Evolutionary conservation across 2,329 filamentous ascomycete species (phyloP).

Genomic region (Ustulina deusta): DNA sequence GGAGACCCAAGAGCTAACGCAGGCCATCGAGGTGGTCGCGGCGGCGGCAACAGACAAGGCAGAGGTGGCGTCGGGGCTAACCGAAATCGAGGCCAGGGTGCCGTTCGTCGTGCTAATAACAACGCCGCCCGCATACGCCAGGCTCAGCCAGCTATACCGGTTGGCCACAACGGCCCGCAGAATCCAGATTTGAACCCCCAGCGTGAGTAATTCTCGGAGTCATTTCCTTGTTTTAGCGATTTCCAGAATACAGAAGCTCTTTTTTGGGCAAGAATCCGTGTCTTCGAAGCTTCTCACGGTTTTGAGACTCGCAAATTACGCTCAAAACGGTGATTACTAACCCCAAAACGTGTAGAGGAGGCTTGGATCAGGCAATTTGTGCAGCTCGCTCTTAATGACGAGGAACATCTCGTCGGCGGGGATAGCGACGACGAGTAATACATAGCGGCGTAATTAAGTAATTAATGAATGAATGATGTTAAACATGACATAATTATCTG

Average conservation of each 20-base stretch:
- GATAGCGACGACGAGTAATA: slow-evolving; percentile 56
- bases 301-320: background rate
- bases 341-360: slow-evolving; percentile 48
- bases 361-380: slow-evolving; percentile 68
- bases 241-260: background rate
- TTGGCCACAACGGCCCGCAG: slow-evolving; percentile 42
- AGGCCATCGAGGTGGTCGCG: slow-evolving; percentile 48
- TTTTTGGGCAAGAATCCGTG: background rate
- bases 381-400: slow-evolving; percentile 64
- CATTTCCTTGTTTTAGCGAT: background rate
- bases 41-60: slow-evolving; percentile 49
- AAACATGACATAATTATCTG: slow-evolving; percentile 7
- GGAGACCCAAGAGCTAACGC: slow-evolving; percentile 47
- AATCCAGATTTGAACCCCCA: slow-evolving; percentile 55
- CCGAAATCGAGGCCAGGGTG: slow-evolving; percentile 47
- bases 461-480: slow-evolving; percentile 22
- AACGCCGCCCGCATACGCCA: slow-evolving; percentile 22
- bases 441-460: slow-evolving; percentile 6
- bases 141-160: slow-evolving; percentile 39
- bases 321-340: background rate
- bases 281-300: background rate
- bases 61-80: slow-evolving; percentile 41
- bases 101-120: slow-evolving; percentile 27
- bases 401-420: slow-evolving; percentile 61
- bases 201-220: slow-evolving; percentile 34